These are phyloP conservation scores for Cichorium intybus DNA, from an alignment of 140 eudicot species.

Conservation along the genomic window DNA sequence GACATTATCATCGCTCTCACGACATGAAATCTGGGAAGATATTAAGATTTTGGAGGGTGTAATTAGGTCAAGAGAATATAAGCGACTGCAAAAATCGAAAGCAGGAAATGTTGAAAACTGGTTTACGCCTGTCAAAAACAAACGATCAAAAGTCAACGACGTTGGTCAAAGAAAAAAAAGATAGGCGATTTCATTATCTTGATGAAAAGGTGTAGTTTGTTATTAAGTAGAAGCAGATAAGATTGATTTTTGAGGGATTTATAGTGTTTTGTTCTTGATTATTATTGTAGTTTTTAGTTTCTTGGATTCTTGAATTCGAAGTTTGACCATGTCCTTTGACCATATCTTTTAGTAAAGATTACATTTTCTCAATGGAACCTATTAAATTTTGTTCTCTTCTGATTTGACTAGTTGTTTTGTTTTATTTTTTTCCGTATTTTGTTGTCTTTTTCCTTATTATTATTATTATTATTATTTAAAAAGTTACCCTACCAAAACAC, in stretches of 20 bases:
- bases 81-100: conserved; percentile 45
- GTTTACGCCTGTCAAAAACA: conserved; percentile 52
- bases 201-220: conserved; percentile 8
- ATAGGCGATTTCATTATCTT: background rate
- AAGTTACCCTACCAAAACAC: no score
- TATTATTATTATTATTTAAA: no score
- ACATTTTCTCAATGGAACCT: no score
- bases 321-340: conserved; percentile 4
- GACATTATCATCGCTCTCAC: conserved; percentile 49
- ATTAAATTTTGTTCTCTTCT: no score
- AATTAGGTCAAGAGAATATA: conserved; percentile 72
- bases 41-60: conserved; percentile 56
- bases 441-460: no score
- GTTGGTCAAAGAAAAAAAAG: conserved; percentile 41
- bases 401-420: no score
- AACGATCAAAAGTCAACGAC: conserved; percentile 48
- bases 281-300: conserved; percentile 10
- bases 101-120: conserved; percentile 26
- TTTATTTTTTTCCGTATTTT: no score
- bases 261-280: conserved; percentile 15
- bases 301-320: conserved; percentile 1
- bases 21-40: conserved; percentile 71
- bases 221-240: conserved; percentile 18
- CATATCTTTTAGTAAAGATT: background rate
- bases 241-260: conserved; percentile 29